Conservation (phyloP, 495 filamentous ascomycete genomes). For the Aspergillus bridgeri region DNA sequence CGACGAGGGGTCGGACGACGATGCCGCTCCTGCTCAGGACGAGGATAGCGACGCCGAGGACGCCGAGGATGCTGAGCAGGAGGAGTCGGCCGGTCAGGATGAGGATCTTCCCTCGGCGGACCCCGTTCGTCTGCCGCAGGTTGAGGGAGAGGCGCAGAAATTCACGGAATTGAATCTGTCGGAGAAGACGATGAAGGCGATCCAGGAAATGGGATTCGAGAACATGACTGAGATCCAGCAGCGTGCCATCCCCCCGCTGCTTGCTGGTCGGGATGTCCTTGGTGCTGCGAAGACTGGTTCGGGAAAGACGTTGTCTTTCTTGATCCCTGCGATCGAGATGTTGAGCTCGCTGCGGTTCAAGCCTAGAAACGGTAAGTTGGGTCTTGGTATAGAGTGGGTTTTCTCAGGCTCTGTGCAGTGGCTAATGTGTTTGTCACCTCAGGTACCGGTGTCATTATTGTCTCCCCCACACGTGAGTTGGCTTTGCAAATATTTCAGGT, state of each 20-base stretch:
- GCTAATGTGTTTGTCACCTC: conserved; percentile 1
- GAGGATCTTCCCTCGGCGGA: conserved; percentile 50
- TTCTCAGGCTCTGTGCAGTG: not conserved
- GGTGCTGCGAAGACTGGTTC: conserved; percentile 96
- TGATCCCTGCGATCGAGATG: conserved; percentile 96
- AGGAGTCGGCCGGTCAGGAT: conserved; percentile 13
- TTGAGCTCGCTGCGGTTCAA: conserved; percentile 86
- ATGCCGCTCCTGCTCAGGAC: conserved; percentile 23
- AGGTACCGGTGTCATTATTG: conserved; percentile 82
- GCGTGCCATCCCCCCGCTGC: conserved; percentile 77
- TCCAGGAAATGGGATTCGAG: conserved; percentile 86
- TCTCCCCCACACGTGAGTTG: conserved; percentile 69
- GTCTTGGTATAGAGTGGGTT: not conserved
- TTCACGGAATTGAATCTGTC: conserved; percentile 86
- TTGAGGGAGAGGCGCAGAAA: conserved; percentile 49
- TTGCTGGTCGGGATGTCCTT: conserved; percentile 89
- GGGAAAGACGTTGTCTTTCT: conserved; percentile 91
- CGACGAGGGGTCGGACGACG: conserved; percentile 19
- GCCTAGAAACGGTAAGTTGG: conserved; percentile 56
- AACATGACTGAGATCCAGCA: conserved; percentile 96
- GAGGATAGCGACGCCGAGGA: conserved; percentile 25
- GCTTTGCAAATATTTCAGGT: conserved; percentile 96
- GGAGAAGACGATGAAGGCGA: conserved; percentile 80
- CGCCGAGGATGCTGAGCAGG: conserved; percentile 5
- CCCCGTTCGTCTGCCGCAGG: conserved; percentile 54